phyloP scores from a whole-genome alignment of 495 filamentous ascomycete species.

The Podospora sp. region DNA sequence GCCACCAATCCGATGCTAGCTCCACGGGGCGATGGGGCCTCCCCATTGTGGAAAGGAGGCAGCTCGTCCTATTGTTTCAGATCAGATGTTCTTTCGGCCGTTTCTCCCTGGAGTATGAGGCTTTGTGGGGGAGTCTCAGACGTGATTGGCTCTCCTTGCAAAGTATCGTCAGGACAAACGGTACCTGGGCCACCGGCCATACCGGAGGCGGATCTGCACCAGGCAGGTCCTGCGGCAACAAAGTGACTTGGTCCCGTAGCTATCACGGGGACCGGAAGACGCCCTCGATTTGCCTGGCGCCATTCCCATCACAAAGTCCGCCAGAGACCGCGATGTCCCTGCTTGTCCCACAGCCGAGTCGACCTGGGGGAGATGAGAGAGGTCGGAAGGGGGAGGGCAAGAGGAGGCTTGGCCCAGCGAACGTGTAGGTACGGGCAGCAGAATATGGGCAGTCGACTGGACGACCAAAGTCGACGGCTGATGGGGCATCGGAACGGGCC shows the following conservation, averaged over 20 bases:
- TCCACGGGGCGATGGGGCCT: conserved; percentile 19
- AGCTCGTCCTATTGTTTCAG: conserved; percentile 40
- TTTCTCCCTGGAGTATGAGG: conserved; percentile 25
- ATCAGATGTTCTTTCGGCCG: conserved; percentile 40
- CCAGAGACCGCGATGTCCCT: conserved; percentile 13
- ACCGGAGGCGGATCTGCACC: conserved; percentile 20
- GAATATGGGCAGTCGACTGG: not conserved
- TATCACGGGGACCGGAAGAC: conserved; percentile 16
- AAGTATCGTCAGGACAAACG: conserved; percentile 14
- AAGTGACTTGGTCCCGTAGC: conserved; percentile 15
- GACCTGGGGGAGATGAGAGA: not conserved
- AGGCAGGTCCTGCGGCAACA: conserved; percentile 17
- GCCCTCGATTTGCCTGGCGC: conserved; percentile 13
- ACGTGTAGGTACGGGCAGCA: not conserved
- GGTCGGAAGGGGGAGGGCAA: not conserved
- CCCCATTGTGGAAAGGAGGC: conserved; percentile 23
- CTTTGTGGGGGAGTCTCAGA: conserved; percentile 9
- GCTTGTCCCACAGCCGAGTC: conserved; percentile 14
- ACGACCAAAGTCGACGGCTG: conserved; percentile 6
- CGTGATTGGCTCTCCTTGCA: conserved; percentile 29
- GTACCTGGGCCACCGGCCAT: conserved; percentile 16
- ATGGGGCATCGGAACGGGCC: conserved; percentile 32
- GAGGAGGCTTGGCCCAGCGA: not conserved
- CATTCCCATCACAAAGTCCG: not conserved
- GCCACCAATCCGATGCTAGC: conserved; percentile 26